phyloP scores from a whole-genome alignment of 2,329 filamentous ascomycete genomes.

The Phaeosphaeria sp. region DNA sequence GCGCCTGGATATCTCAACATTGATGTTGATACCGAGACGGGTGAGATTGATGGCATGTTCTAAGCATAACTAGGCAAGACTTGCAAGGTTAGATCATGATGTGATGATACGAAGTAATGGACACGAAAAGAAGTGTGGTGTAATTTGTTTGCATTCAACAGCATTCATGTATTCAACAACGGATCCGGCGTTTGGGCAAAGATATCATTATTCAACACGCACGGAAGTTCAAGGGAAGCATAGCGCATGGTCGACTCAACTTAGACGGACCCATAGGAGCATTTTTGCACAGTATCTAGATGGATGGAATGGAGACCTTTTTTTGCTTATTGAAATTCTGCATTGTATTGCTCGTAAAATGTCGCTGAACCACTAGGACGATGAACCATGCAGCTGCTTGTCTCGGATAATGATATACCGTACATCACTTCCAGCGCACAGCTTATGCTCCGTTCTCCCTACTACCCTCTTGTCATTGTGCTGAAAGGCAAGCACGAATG shows the following conservation, averaged over 20 bases:
- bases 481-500: constrained; percentile 2
- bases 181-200: background rate
- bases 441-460: background rate
- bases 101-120: background rate
- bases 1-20: constrained; percentile 96
- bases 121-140: background rate
- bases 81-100: background rate
- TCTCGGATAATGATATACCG: background rate
- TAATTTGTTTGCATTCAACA: constrained; percentile 10
- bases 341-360: background rate
- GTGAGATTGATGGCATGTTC: constrained; percentile 75
- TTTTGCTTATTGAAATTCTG: background rate
- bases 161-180: constrained; percentile 3
- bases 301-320: background rate
- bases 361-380: background rate
- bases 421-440: no score
- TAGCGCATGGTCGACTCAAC: constrained; percentile 6
- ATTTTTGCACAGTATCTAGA: background rate
- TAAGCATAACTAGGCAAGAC: constrained; percentile 54
- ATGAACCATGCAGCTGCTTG: background rate
- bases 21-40: constrained; percentile 66
- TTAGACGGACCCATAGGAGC: background rate
- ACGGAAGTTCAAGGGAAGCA: background rate
- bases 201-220: constrained; percentile 7
- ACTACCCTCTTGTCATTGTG: background rate